Evolutionary conservation across 257 asterid species (phyloP).

Genomic region (Knoxia roxburghii): DNA sequence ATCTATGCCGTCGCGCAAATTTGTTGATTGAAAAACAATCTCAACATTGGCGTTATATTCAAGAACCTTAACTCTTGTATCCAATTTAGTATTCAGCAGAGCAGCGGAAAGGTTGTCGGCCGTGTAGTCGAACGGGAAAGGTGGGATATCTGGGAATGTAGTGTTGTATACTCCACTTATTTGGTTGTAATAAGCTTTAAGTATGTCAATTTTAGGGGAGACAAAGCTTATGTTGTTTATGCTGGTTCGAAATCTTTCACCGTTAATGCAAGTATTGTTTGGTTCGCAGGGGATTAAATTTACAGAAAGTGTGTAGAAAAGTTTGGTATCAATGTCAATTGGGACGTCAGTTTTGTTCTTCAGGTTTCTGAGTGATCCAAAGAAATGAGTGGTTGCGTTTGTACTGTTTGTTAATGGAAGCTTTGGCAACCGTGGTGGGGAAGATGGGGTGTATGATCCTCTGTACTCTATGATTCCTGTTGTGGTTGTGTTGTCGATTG

Average conservation of each 20-base stretch:
- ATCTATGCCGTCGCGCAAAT: constrained; percentile 32
- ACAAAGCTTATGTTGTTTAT: constrained; percentile 16
- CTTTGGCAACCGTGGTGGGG: constrained; percentile 8
- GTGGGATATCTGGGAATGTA: constrained; percentile 30
- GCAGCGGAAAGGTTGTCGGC: constrained; percentile 22
- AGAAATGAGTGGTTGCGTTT: not conserved
- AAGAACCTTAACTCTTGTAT: constrained; percentile 26
- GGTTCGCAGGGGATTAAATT: constrained; percentile 20
- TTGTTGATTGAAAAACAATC: constrained; percentile 41
- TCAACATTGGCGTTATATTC: constrained; percentile 31
- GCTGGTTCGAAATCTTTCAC: constrained; percentile 12
- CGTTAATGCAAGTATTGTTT: constrained; percentile 5
- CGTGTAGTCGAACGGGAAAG: constrained; percentile 28
- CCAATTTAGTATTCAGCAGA: constrained; percentile 25
- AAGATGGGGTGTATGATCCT: not conserved
- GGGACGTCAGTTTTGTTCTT: constrained; percentile 25
- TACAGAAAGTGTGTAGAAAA: constrained; percentile 14
- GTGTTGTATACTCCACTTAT: constrained; percentile 25
- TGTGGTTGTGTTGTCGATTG: constrained; percentile 16
- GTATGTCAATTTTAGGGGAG: constrained; percentile 30
- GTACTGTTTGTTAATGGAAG: constrained; percentile 14
- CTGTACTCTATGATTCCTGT: constrained; percentile 17
- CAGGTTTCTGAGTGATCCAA: constrained; percentile 21
- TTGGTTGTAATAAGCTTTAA: constrained; percentile 32
- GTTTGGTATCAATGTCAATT: not conserved